Percentiles rank a stretch among this genome's conserved stretches.
phyloP scores from a whole-genome alignment of 768 basidiomycete species.

The Amanita pseudoporphyria region DNA sequence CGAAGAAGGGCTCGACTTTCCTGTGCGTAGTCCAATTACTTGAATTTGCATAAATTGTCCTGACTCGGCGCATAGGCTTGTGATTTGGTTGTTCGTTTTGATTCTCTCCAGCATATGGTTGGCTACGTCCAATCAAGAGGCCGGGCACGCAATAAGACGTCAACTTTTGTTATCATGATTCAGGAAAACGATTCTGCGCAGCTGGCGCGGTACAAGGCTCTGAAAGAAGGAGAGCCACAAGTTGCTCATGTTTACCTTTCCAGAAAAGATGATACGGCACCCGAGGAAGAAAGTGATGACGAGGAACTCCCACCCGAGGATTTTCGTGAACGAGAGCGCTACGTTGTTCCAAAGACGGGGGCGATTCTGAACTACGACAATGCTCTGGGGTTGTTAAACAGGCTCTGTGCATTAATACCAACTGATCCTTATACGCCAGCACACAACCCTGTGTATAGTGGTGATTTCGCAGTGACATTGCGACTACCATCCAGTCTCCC shows the following conservation, averaged over 20 bases:
- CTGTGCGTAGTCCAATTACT: slow-evolving; percentile 30
- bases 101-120: slow-evolving; percentile 72
- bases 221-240: slow-evolving; percentile 53
- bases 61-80: slow-evolving; percentile 36
- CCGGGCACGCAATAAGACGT: slow-evolving; percentile 65
- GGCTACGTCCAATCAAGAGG: slow-evolving; percentile 88
- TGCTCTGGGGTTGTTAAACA: slow-evolving; percentile 58
- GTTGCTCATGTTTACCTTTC: slow-evolving; percentile 55
- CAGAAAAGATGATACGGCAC: slow-evolving; percentile 37
- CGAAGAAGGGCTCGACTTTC: slow-evolving; percentile 90
- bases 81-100: slow-evolving; percentile 81
- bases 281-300: slow-evolving; percentile 29
- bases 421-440: slow-evolving; percentile 58
- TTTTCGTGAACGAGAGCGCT: slow-evolving; percentile 60
- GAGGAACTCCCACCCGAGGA: slow-evolving; percentile 40
- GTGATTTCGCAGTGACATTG: slow-evolving; percentile 50
- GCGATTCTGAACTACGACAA: slow-evolving; percentile 76
- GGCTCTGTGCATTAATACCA: slow-evolving; percentile 72
- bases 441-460: slow-evolving; percentile 51
- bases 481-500: slow-evolving; percentile 60
- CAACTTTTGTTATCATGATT: slow-evolving; percentile 78
- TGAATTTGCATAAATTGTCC: neutral
- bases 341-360: slow-evolving; percentile 59
- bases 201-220: slow-evolving; percentile 45
- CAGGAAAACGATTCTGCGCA: slow-evolving; percentile 48